Base-by-base conservation (phyloP, 2,329 filamentous ascomycete species). In the Sporothrix euskadiensis region DNA sequence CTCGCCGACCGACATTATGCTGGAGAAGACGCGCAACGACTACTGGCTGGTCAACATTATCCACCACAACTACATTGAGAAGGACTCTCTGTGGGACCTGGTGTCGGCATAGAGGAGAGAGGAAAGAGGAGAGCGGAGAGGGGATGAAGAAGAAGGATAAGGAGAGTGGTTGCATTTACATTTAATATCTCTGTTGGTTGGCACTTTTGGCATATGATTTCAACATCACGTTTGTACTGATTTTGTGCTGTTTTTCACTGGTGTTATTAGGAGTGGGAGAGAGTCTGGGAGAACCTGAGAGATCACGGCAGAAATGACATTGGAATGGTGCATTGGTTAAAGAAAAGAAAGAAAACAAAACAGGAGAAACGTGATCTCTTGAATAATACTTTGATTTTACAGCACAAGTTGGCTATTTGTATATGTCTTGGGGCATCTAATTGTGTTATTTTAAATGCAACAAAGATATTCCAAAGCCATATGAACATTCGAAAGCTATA, bases 1-100 rank as follows among this genome's bases (percentile, higher is more conserved):
- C 6, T 92, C 90, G 2, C 85, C 88, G 70, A 94, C 91, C 74
- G 90, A 91, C 77, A 88, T 87, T 79, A 84, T 98, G 73, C 83
- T 99, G 59, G 89, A 91, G 75, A 81, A 84, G 6, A 85, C 91
- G 49, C 88, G 89, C 79, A 85, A 88, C 63, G 93, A 94, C 78
- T 87, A 89, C 76, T 98, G 94, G 92, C 84, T 99, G 77, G 94
- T 98, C 59, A 98, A 97, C 83, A 87, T 96, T 73, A 95, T 96
- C 78, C 92, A 94, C 81, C 93, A 94, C 78, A 90, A 92, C 71
- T 96, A 88, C 81, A 84, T 94, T 16, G 88, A 94, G 69, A 85
- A 85, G 74, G 87, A 93, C 68, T 91, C 89, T 32, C 80, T 96
- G 78, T 96, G 93, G 93, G 84, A 90, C 66, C 82, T 93, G 75